Base-by-base conservation (phyloP, 306 rosid genomes). In the Rubus parviflorus region DNA sequence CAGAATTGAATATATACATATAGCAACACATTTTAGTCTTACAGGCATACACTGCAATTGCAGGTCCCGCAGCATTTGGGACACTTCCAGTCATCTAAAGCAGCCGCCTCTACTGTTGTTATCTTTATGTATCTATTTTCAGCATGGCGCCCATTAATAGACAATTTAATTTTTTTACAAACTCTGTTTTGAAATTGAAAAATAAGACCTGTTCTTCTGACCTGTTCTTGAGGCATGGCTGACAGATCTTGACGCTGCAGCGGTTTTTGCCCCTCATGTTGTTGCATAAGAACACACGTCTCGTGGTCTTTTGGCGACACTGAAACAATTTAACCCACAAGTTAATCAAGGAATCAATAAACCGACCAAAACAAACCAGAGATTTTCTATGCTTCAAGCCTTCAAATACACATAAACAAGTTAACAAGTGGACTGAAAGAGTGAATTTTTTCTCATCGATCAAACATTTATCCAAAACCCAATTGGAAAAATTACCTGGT, bases 41-140 rank as follows among this genome's bases (percentile, higher is more conserved):
- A 86, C 98, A 51, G 83, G 90, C 97, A 93, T 54, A 12, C 10
- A 67, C 97, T 89, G 75, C 97, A 91, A 53, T 91, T 89, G 89
- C 98, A 93, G 30, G 79, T 56, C 75, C 85, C 88, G 73, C 85
- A 75, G 81, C 98, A 93, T 74, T 23, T 93, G 7, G 92, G 92
- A 70, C 98, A 93, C 7, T 8, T 62, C 98, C 98, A 93, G 11
- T 83, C 82, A 53, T 20, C 70, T 3, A 25, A 20, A 56, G 30
- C 3, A 19, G 13, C 62, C 14, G n/a, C 35, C 25, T 56, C 62
- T 8, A n/a, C 30, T 6, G 10, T 1, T 6, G 10, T 1, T 52
- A 17, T 52, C 3, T 19, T 19, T 7, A 3, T 2, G 25, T 54
- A 19, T 1, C 60, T 19, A 54, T 19, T n/a, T 19, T 15, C 6